Evolutionary conservation across 2,329 filamentous ascomycete genomes (phyloP).

Genomic region (Neurospora crassa): DNA sequence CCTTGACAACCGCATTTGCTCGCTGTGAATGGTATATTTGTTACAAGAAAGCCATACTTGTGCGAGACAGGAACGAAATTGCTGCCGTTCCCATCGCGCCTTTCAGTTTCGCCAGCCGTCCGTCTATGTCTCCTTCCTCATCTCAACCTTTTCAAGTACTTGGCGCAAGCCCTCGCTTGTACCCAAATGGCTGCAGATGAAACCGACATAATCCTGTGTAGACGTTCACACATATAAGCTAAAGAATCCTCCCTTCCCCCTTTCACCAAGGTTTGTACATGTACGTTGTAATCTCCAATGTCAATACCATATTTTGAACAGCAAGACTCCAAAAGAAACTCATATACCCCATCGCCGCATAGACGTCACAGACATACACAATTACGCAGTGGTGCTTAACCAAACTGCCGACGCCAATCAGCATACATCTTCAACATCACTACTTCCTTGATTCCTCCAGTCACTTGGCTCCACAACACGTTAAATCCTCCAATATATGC

Average conservation of each 20-base stretch:
- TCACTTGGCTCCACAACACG: not conserved
- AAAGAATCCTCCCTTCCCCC: not conserved
- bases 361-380: not conserved
- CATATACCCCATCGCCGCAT: not conserved
- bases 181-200: not conserved
- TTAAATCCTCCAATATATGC: not conserved
- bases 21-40: not conserved
- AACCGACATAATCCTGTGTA: not conserved
- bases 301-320: not conserved
- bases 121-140: not conserved
- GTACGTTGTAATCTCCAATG: not conserved
- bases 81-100: not conserved
- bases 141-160: not conserved
- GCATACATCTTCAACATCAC: not conserved
- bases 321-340: not conserved
- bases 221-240: not conserved
- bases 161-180: not conserved
- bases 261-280: not conserved
- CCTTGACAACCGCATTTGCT: not conserved
- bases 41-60: not conserved
- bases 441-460: not conserved
- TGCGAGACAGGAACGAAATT: not conserved
- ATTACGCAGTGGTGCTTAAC: not conserved
- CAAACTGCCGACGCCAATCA: not conserved
- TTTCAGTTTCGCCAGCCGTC: not conserved